Conservation (phyloP, 768 basidiomycete species). For the Suillus lakei region DNA sequence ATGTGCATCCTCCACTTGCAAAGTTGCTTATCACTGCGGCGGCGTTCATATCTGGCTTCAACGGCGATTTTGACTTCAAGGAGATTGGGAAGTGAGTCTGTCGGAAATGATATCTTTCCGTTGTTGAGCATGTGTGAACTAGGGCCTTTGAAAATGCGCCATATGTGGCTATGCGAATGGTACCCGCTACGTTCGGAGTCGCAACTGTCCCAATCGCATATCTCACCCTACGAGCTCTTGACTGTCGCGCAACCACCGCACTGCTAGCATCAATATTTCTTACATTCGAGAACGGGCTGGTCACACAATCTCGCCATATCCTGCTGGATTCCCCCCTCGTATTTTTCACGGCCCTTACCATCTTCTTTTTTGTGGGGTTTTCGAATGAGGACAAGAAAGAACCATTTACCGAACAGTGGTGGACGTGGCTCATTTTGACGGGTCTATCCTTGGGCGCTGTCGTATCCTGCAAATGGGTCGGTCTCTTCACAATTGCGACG, state of each 20-base stretch:
- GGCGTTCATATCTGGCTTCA: slow-evolving; percentile 84
- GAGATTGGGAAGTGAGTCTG: slow-evolving; percentile 90
- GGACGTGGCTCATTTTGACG: slow-evolving; percentile 88
- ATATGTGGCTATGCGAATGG: slow-evolving; percentile 95
- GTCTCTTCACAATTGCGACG: slow-evolving; percentile 96
- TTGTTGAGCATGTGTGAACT: slow-evolving; percentile 12
- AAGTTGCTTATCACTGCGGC: slow-evolving; percentile 94
- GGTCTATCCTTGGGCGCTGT: slow-evolving; percentile 93
- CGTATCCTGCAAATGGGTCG: slow-evolving; percentile 97
- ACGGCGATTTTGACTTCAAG: slow-evolving; percentile 96
- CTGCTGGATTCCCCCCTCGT: slow-evolving; percentile 98
- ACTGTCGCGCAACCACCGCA: slow-evolving; percentile 90
- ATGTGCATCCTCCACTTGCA: slow-evolving; percentile 97
- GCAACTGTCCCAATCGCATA: slow-evolving; percentile 90
- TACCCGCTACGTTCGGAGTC: slow-evolving; percentile 91
- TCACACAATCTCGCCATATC: slow-evolving; percentile 96
- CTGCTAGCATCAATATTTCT: slow-evolving; percentile 89
- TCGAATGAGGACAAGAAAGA: slow-evolving; percentile 86
- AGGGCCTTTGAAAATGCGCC: slow-evolving; percentile 89
- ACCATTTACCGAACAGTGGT: slow-evolving; percentile 89
- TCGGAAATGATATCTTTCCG: background rate
- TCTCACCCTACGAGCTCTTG: slow-evolving; percentile 90
- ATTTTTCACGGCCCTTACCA: slow-evolving; percentile 94
- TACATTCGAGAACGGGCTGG: slow-evolving; percentile 94
- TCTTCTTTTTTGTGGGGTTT: slow-evolving; percentile 89